Base-by-base conservation (phyloP, 2,329 filamentous ascomycete genomes). In the Colletotrichum simmondsii region DNA sequence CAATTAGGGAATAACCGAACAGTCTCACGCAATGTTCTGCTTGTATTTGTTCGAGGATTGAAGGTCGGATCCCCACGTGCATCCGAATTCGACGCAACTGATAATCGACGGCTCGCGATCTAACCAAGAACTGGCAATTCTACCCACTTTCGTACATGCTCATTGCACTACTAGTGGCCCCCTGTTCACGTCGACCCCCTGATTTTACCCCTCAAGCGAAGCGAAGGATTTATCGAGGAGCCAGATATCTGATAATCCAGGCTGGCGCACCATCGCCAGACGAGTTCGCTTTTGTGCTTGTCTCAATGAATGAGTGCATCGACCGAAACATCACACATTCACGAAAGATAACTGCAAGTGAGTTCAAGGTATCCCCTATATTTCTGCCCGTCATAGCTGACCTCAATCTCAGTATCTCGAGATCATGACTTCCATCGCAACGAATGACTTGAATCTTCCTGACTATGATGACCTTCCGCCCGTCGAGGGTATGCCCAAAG, bases 401-500 rank as follows among this genome's bases (percentile, higher is more conserved):
- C 42, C 19, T 49, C 4, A 10, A 11, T 1, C 12, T 35, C 4
- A 49, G 8, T 19, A 22, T 2, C 28, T 22, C 53, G 16, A 10
- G 22, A 42, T n/a, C 32, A 71, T 71, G 71, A 11, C 10, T 26
- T 63, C 64, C 14, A 2, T 8, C 4, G 1, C 5, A 26, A 46
- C 12, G n/a, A 32, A 32, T 3, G 16, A 37, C 2, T 14, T 64
- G 16, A 26, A 63, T n/a, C 74, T 87, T 14, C 87, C 87, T 0
- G 82, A 86, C 75, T 86, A 84, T 68, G 84, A 86, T 62, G 73
- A 80, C 73, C 80, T 87, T 8, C 85, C 85, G 16, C 75, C 76
- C 56, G 83, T 87, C 12, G 74, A 83, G 19, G 83, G 80, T 28
- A 85, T 86, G 81, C 85, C 84, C 0, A 81, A 85, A 61, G 85